Conservation (phyloP, 176 grass and related monocot genomes). For the Leersia perrieri region DNA sequence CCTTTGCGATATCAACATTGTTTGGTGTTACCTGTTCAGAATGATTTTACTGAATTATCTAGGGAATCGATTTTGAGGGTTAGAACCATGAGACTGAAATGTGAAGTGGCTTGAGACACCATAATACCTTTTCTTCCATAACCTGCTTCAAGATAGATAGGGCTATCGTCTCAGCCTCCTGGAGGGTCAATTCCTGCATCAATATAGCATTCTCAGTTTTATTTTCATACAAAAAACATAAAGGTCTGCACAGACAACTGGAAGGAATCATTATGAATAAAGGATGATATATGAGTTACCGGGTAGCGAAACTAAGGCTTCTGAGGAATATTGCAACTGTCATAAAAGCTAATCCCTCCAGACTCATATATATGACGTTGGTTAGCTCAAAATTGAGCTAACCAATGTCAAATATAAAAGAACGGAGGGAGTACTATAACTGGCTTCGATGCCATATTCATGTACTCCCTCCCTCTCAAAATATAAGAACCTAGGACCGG, state of each 20-base stretch:
- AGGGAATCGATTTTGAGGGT: neutral
- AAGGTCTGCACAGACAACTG: neutral
- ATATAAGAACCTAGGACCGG: too few species aligned
- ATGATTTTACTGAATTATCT: neutral
- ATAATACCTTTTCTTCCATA: constrained; percentile 94
- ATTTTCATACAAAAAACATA: neutral
- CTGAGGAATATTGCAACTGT: neutral
- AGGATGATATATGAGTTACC: neutral
- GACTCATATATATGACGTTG: too few species aligned
- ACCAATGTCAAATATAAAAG: too few species aligned
- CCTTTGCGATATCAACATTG: constrained; percentile 80
- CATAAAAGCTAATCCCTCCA: neutral
- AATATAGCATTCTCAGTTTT: neutral
- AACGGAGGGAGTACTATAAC: too few species aligned
- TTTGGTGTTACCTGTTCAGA: constrained; percentile 67
- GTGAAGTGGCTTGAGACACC: neutral
- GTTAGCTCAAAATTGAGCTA: too few species aligned
- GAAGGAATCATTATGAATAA: neutral
- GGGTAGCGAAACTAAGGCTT: neutral
- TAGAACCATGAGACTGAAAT: neutral
- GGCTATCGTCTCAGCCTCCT: constrained; percentile 89
- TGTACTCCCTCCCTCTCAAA: too few species aligned
- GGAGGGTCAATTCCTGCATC: constrained; percentile 73
- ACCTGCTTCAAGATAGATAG: constrained; percentile 95
- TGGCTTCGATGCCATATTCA: neutral